phyloP scores from a whole-genome alignment of 2,329 filamentous ascomycete species.

The Cephalotrichum gorgonifer region DNA sequence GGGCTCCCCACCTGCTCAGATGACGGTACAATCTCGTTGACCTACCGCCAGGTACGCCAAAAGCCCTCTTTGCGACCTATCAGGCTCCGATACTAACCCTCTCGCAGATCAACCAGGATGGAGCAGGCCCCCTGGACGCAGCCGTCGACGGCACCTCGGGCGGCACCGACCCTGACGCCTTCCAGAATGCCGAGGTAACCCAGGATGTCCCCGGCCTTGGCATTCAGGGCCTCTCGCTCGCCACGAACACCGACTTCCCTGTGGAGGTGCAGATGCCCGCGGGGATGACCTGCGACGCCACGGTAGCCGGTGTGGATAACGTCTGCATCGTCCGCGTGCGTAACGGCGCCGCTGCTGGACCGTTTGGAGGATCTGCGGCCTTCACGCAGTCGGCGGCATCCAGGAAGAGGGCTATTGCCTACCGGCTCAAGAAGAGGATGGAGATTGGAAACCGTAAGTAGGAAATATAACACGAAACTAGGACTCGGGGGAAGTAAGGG shows the following conservation, averaged over 20 bases:
- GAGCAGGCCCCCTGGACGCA: conserved; percentile 52
- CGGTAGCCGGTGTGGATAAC: conserved; percentile 45
- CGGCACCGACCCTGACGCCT: conserved; percentile 48
- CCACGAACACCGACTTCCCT: conserved; percentile 53
- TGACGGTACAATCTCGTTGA: conserved; percentile 51
- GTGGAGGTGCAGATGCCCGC: conserved; percentile 54
- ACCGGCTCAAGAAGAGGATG: conserved; percentile 29
- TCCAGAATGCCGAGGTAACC: conserved; percentile 47
- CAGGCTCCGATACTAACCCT: not conserved
- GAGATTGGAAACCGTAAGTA: conserved; percentile 7
- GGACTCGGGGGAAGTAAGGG: too few relatives aligned
- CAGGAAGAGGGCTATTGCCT: conserved; percentile 52
- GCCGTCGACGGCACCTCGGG: conserved; percentile 52
- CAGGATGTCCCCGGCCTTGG: conserved; percentile 50
- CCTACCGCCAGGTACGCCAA: conserved; percentile 39
- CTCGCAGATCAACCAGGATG: conserved; percentile 60
- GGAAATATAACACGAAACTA: too few relatives aligned
- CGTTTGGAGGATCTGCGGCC: conserved; percentile 56
- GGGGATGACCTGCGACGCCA: conserved; percentile 57
- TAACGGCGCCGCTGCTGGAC: conserved; percentile 51
- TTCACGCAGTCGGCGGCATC: conserved; percentile 51
- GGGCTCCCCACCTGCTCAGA: conserved; percentile 53
- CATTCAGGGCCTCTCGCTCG: conserved; percentile 45
- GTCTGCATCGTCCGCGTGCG: conserved; percentile 57
- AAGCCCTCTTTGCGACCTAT: not conserved